Percentiles rank a stretch among this genome's conserved stretches.
Conservation (phyloP, 495 filamentous ascomycete genomes). For the Choiromyces venosus region DNA sequence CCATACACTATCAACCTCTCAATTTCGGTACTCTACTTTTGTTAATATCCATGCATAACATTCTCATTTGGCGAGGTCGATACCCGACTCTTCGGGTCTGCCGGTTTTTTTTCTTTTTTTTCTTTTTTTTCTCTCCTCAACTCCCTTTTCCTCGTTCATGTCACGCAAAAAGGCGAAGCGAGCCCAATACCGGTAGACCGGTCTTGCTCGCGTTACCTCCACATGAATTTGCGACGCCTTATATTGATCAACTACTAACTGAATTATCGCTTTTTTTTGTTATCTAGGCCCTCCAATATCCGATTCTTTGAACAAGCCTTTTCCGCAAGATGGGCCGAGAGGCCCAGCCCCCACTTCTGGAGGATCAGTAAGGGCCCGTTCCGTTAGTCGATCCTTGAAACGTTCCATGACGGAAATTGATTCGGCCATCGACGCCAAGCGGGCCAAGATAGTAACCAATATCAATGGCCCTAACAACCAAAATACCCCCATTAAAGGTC, state of each 20-base stretch:
- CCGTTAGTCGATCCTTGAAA: slow-evolving; percentile 40
- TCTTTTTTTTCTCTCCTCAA: slow-evolving; percentile 13
- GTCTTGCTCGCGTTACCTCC: background rate
- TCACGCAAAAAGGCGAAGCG: background rate
- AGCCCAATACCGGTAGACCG: background rate
- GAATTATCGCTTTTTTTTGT: slow-evolving; percentile 17
- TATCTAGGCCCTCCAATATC: slow-evolving; percentile 38
- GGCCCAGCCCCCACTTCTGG: slow-evolving; percentile 20
- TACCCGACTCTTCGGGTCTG: slow-evolving; percentile 28
- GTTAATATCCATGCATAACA: slow-evolving; percentile 18
- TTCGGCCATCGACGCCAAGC: slow-evolving; percentile 14
- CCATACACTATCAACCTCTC: slow-evolving; percentile 3
- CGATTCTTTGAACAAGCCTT: slow-evolving; percentile 36
- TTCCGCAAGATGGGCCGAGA: background rate
- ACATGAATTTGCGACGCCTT: background rate
- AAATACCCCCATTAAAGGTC: background rate
- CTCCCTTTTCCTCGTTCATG: background rate
- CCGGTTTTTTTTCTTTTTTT: slow-evolving; percentile 15
- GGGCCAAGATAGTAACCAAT: slow-evolving; percentile 24
- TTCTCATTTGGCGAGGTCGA: slow-evolving; percentile 44
- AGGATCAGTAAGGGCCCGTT: slow-evolving; percentile 30
- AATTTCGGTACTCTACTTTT: slow-evolving; percentile 31
- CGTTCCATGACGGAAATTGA: slow-evolving; percentile 39
- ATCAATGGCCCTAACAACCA: slow-evolving; percentile 9
- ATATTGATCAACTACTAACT: slow-evolving; percentile 22